phyloP scores from a whole-genome alignment of 306 rosid genomes.

The Prunus mume region DNA sequence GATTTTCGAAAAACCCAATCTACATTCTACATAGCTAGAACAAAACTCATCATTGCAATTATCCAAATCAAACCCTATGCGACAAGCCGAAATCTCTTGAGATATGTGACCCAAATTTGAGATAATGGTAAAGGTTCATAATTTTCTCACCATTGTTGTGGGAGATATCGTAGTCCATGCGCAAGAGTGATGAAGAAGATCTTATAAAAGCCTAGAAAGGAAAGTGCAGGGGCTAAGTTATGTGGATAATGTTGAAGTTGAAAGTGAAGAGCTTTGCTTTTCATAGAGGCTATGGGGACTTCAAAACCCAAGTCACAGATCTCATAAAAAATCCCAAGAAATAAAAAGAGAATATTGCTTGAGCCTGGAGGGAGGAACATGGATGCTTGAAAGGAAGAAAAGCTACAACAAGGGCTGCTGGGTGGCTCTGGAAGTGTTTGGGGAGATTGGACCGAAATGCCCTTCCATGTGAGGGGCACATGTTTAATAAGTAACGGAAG shows the following conservation, averaged over 20 bases:
- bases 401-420: too few species aligned
- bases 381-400: not conserved
- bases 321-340: not conserved
- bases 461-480: too few species aligned
- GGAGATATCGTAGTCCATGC: conserved; percentile 29
- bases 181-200: not conserved
- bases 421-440: too few species aligned
- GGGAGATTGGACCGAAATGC: too few species aligned
- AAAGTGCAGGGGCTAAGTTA: not conserved
- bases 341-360: not conserved
- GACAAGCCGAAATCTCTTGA: not conserved
- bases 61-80: conserved; percentile 19
- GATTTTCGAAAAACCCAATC: conserved; percentile 1
- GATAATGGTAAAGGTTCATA: not conserved
- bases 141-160: conserved; percentile 38
- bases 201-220: not conserved
- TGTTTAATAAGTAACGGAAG: too few species aligned
- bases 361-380: not conserved
- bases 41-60: not conserved
- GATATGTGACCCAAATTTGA: not conserved
- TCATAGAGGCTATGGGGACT: not conserved
- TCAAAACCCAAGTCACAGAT: not conserved
- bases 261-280: not conserved
- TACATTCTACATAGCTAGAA: not conserved
- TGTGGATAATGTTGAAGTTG: not conserved